Percentiles rank a stretch among this genome's conserved stretches.
phyloP scores from a whole-genome alignment of 2,329 filamentous ascomycete species.

The Alternaria sp. region DNA sequence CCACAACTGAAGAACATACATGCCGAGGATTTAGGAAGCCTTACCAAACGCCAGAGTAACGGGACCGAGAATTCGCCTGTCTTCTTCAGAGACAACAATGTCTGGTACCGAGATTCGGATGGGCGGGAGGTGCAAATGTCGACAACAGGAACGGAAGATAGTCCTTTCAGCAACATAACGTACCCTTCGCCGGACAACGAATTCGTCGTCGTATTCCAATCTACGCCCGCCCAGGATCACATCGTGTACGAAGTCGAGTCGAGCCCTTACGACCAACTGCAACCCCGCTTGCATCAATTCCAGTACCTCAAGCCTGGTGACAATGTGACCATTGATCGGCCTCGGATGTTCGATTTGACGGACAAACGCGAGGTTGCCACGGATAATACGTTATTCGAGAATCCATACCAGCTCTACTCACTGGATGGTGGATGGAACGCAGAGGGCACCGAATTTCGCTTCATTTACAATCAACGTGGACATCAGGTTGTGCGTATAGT shows the following conservation, averaged over 20 bases:
- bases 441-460: constrained; percentile 33
- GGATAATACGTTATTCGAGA: constrained; percentile 27
- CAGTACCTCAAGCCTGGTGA: constrained; percentile 33
- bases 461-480: constrained; percentile 36
- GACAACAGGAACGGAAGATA: constrained; percentile 28
- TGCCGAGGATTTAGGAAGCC: neutral
- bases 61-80: constrained; percentile 11
- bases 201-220: constrained; percentile 30
- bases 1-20: neutral
- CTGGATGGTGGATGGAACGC: constrained; percentile 25
- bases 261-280: constrained; percentile 29
- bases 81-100: constrained; percentile 33
- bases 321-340: constrained; percentile 27
- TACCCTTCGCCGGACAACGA: constrained; percentile 28
- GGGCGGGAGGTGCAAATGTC: constrained; percentile 29
- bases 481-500: constrained; percentile 32
- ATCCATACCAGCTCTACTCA: constrained; percentile 21
- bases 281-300: constrained; percentile 28
- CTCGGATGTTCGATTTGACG: constrained; percentile 30
- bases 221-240: constrained; percentile 25
- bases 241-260: constrained; percentile 31
- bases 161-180: constrained; percentile 25
- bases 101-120: constrained; percentile 28
- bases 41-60: constrained; percentile 22
- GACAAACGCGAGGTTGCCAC: constrained; percentile 27